A percentile compares a stretch with the other conserved stretches of the same genome.
These are phyloP conservation scores for Ogataea hybrid DNA, from an alignment of 1,139 yeast genomes.

Conservation along the genomic window DNA sequence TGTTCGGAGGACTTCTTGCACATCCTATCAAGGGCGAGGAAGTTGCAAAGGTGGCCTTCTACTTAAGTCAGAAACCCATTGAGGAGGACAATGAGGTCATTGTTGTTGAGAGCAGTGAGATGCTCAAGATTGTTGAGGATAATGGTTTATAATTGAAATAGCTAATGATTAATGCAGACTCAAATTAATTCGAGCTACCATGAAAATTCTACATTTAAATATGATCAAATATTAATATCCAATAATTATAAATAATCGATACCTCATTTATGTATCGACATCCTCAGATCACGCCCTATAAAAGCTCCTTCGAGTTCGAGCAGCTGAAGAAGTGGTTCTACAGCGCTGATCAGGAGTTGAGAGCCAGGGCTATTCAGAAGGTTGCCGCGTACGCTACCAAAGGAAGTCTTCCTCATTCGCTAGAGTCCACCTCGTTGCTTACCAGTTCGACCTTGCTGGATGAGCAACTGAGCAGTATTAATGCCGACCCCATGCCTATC, in stretches of 20 bases:
- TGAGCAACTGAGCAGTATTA: slow-evolving; percentile 31
- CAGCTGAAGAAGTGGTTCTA: too few relatives aligned
- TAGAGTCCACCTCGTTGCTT: slow-evolving; percentile 68
- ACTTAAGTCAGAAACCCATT: slow-evolving; percentile 23
- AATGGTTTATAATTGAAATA: slow-evolving; percentile 8
- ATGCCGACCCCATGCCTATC: slow-evolving; percentile 27
- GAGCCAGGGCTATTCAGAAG: slow-evolving; percentile 54
- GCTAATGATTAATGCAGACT: not conserved
- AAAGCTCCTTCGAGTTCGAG: slow-evolving; percentile 48
- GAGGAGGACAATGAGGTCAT: slow-evolving; percentile 25
- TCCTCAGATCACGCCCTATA: slow-evolving; percentile 46
- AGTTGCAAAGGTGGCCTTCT: slow-evolving; percentile 45
- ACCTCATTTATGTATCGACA: slow-evolving; percentile 15
- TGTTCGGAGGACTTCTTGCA: slow-evolving; percentile 8
- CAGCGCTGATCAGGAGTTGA: slow-evolving; percentile 31
- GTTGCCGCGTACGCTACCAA: slow-evolving; percentile 62
- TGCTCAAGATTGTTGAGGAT: slow-evolving; percentile 19
- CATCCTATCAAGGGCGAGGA: slow-evolving; percentile 45
- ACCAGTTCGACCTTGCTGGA: slow-evolving; percentile 54
- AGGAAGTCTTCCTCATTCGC: slow-evolving; percentile 75
- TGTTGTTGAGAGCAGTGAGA: slow-evolving; percentile 21
- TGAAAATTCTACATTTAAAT: not conserved
- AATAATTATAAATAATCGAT: not conserved
- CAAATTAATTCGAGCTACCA: too few relatives aligned
- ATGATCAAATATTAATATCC: not conserved